Conservation (phyloP, 345 rosid genomes). For the Arabidopsis thaliana region DNA sequence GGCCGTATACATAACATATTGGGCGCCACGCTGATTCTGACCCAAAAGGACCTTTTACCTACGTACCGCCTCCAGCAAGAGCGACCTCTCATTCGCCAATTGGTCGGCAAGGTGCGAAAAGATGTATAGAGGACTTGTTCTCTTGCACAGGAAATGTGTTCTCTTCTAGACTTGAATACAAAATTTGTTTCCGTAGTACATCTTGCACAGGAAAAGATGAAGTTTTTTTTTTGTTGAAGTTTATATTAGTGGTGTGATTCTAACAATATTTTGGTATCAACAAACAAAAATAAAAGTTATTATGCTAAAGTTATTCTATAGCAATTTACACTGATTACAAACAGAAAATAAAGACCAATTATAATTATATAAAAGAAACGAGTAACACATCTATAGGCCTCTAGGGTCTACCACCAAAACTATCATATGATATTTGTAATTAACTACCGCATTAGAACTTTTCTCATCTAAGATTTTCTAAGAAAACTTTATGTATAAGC, state of each 20-base stretch:
- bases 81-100: neutral
- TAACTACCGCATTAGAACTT: neutral
- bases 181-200: no score
- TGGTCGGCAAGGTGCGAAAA: neutral
- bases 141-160: no score
- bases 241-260: no score
- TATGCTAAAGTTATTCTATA: neutral
- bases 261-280: no score
- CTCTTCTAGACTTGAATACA: no score
- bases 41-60: neutral
- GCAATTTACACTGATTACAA: neutral
- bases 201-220: no score
- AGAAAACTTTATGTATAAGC: constrained; percentile 44
- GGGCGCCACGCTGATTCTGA: neutral
- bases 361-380: neutral
- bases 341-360: neutral
- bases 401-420: neutral
- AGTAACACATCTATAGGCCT: neutral
- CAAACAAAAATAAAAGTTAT: no score
- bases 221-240: no score
- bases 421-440: neutral
- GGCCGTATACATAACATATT: neutral
- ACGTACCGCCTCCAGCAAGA: neutral
- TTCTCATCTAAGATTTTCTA: neutral
- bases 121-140: no score